Conservation (phyloP, 148 eudicot species). For the Rhododendron molle region DNA sequence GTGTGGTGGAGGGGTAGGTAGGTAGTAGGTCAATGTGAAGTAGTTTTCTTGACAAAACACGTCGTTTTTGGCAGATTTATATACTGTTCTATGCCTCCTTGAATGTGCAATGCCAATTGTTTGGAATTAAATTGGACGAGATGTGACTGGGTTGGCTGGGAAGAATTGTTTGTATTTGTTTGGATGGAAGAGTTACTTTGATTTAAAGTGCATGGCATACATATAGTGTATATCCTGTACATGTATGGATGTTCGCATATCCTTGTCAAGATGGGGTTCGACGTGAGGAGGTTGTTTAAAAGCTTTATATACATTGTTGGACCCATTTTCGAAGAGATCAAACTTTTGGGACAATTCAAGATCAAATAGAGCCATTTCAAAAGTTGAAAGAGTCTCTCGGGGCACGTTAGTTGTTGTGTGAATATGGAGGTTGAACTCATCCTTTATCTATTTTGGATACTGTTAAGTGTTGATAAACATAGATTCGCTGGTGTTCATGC, state of each 20-base stretch:
- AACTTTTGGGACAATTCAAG: not conserved
- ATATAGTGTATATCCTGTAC: not conserved
- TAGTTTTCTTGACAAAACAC: not conserved
- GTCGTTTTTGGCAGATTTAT: not conserved
- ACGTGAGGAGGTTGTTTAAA: not conserved
- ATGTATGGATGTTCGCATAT: not conserved
- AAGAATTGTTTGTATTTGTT: not conserved
- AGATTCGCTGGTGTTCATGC: not conserved
- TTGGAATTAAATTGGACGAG: not conserved
- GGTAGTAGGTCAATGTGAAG: not conserved
- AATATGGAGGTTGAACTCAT: not conserved
- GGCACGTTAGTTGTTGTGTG: not conserved
- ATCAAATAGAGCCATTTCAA: not conserved
- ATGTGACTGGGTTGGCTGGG: not conserved
- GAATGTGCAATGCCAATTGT: not conserved
- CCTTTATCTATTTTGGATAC: not conserved
- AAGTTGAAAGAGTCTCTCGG: not conserved
- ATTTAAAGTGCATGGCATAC: not conserved
- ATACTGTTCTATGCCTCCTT: not conserved
- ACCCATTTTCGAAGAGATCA: not conserved
- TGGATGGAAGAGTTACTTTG: not conserved
- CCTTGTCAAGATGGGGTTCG: not conserved
- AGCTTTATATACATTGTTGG: not conserved
- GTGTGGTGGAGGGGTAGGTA: not conserved
- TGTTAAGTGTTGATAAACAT: not conserved